phyloP scores from a whole-genome alignment of 192 early-diverging fungal species.

The Coemansia sp. region DNA sequence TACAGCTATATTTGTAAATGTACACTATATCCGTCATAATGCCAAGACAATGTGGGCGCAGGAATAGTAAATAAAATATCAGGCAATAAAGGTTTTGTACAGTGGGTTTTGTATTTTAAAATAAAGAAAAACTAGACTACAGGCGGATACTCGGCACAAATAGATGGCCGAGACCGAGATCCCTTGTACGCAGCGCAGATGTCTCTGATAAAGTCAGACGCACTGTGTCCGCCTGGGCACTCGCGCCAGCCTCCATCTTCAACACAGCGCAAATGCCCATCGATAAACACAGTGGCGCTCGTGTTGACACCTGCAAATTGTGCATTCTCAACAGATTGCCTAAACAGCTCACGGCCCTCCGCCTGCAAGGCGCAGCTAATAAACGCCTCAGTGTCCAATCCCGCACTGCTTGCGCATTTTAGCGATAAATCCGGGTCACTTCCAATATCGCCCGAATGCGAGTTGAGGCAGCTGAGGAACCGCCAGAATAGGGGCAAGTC shows the following conservation, averaged over 20 bases:
- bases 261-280: conserved; percentile 61
- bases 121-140: background rate
- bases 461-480: conserved; percentile 46
- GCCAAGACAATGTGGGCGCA: no score
- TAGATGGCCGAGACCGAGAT: conserved; percentile 24
- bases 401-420: conserved; percentile 37
- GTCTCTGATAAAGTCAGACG: conserved; percentile 48
- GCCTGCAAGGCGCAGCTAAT: conserved; percentile 33
- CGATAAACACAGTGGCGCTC: conserved; percentile 64
- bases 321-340: conserved; percentile 53
- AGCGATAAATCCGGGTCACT: conserved; percentile 24
- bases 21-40: background rate
- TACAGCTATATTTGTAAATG: background rate
- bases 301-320: conserved; percentile 49
- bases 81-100: no score
- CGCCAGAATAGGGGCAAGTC: conserved; percentile 41
- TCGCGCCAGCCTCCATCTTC: conserved; percentile 60
- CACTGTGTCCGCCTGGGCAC: conserved; percentile 30
- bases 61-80: no score
- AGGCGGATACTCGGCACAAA: conserved; percentile 33
- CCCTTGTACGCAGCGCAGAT: conserved; percentile 48
- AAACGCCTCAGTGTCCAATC: conserved; percentile 49
- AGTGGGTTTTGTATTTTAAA: background rate
- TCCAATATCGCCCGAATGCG: conserved; percentile 20
- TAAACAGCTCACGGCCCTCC: conserved; percentile 52